Percentiles rank a stretch among this genome's conserved stretches.
These are phyloP conservation scores for Senna siamea DNA, from an alignment of 306 rosid genomes.

Conservation along the genomic window DNA sequence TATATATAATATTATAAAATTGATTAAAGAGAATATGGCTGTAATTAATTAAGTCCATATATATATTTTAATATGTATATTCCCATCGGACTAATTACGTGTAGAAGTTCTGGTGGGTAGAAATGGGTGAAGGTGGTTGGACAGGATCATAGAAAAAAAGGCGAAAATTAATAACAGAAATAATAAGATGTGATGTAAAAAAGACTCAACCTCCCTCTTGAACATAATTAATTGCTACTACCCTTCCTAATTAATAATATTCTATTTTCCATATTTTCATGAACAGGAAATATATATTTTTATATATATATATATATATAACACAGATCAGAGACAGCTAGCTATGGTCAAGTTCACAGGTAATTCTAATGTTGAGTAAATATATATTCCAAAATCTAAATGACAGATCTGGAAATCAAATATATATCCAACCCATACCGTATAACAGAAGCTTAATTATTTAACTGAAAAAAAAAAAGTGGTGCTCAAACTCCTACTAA, in stretches of 20 bases:
- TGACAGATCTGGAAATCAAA: slow-evolving; percentile 39
- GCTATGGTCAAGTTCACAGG: too few species aligned
- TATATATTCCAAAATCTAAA: background rate
- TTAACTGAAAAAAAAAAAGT: too few species aligned
- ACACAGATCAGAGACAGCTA: too few species aligned
- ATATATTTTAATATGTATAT: background rate
- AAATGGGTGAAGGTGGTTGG: slow-evolving; percentile 95
- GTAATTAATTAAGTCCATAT: background rate
- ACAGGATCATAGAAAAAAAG: slow-evolving; percentile 53
- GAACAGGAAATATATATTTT: too few species aligned
- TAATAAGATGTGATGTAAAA: slow-evolving; percentile 40
- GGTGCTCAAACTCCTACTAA: too few species aligned
- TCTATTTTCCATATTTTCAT: slow-evolving; percentile 9
- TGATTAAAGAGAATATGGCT: slow-evolving; percentile 18
- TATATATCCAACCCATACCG: background rate
- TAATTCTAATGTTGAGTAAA: slow-evolving; percentile 20
- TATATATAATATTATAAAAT: too few species aligned
- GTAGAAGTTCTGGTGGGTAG: slow-evolving; percentile 66
- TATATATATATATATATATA: too few species aligned
- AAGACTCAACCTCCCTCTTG: slow-evolving; percentile 55
- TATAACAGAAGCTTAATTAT: slow-evolving; percentile 3
- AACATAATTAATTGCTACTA: slow-evolving; percentile 32
- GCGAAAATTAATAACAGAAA: slow-evolving; percentile 37
- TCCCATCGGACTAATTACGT: slow-evolving; percentile 46
- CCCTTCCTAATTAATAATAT: slow-evolving; percentile 6